Base-by-base conservation (phyloP, 768 basidiomycete genomes). In the Suillus hirtellus region DNA sequence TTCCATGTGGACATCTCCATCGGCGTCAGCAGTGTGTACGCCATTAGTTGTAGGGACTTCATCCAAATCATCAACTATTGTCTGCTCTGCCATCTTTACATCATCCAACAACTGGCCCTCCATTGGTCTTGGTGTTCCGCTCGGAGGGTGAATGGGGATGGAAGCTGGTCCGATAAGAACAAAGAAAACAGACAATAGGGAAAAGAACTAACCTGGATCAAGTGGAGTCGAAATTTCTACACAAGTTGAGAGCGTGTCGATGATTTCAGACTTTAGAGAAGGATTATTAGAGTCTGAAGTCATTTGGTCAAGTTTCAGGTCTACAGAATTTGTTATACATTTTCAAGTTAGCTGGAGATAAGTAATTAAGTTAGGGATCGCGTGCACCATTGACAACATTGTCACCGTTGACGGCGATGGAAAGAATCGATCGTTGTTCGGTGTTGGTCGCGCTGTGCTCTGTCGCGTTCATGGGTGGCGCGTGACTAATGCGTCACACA, bases 401-500 rank as follows among this genome's bases (percentile, higher is more conserved):
- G 61, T 59, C 63, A 60, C 64, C 66, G 54, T 63, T 50, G 46
- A 59, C 59, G 65, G 43, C 49, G 35, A 70, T 17, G 40, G 66
- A 53, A 19, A 54, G 19, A 54, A 54, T 37, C 3, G 68, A 72
- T 73, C 70, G 75, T 73, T 60, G 54, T 68, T 66, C 69, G 69
- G 67, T 64, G 66, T 67, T 61, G 72, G 69, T 73, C 74, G 74
- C 70, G 69, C 65, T 60, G 72, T 63, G 67, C 68, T 75, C 70
- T 63, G 72, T 70, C 82, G 82, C 83, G 83, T 82, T 82, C 88
- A 89, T 89, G 80, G 80, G 81, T 79, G 80, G 79, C 80, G 83
- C 82, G 89, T 89, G 87, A 90, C 88, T 69, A 37, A 65, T 68
- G 69, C 65, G 89, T 90, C 74, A 75, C 87, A 89, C 87, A 71